Percentiles rank a stretch among this genome's conserved stretches.
Evolutionary conservation across 257 asterid species (phyloP).

Genomic region (Petunia axillaris): DNA sequence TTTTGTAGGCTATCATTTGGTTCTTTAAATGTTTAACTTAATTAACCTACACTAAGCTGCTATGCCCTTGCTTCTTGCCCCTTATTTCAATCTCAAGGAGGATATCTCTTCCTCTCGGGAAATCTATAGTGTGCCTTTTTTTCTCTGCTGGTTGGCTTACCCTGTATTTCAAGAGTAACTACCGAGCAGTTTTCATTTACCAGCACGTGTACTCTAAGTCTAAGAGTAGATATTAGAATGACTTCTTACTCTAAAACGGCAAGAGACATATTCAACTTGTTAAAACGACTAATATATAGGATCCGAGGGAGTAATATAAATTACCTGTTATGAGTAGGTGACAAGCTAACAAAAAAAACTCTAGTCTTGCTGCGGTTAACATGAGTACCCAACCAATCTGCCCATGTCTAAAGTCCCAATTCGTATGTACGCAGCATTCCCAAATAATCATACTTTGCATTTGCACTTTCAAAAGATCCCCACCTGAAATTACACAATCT

Average conservation of each 20-base stretch:
- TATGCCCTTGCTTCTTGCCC: too few species aligned
- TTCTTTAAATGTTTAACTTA: neutral
- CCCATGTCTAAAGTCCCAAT: conserved; percentile 66
- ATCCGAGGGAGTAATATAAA: neutral
- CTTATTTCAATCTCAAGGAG: too few species aligned
- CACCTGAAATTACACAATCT: conserved; percentile 43
- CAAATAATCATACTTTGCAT: conserved; percentile 40
- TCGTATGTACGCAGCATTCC: conserved; percentile 54
- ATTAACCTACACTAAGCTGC: neutral
- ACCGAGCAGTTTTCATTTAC: too few species aligned
- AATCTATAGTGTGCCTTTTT: too few species aligned
- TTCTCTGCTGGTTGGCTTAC: too few species aligned
- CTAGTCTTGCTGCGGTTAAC: conserved; percentile 54
- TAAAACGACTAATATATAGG: neutral
- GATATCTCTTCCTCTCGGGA: too few species aligned
- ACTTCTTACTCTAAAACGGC: neutral
- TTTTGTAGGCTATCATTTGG: neutral
- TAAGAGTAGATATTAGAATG: neutral
- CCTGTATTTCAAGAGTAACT: too few species aligned
- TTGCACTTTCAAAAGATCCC: conserved; percentile 56
- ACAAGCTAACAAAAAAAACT: conserved; percentile 58
- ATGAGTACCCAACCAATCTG: conserved; percentile 63
- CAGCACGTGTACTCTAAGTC: too few species aligned
- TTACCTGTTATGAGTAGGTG: conserved; percentile 60
- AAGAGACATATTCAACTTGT: neutral